These are phyloP conservation scores for Sanghuangporus weigelae DNA, from an alignment of 1,284 basidiomycete genomes.

Conservation along the genomic window DNA sequence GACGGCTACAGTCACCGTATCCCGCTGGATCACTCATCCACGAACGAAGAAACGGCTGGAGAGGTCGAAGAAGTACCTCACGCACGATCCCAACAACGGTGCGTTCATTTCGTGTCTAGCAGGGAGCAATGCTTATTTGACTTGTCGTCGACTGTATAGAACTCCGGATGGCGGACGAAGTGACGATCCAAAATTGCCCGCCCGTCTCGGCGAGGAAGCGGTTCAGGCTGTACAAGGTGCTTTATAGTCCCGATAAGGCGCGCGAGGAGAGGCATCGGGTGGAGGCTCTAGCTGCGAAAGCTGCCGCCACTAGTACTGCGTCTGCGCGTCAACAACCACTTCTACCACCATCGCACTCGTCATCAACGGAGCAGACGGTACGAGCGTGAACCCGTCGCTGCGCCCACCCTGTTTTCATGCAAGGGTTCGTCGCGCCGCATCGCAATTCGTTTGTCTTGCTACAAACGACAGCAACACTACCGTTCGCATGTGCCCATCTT, in stretches of 20 bases:
- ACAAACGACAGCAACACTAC: too few species aligned
- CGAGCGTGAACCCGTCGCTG: neutral
- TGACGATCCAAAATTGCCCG: conserved; percentile 73
- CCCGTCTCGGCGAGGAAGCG: conserved; percentile 72
- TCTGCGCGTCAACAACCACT: neutral
- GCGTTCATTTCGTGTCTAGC: conserved; percentile 23
- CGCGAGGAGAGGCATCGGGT: conserved; percentile 32
- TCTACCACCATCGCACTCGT: neutral
- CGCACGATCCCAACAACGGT: conserved; percentile 69
- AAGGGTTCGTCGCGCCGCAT: too few species aligned
- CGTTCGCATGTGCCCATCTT: too few species aligned
- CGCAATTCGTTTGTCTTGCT: too few species aligned
- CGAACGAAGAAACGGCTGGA: conserved; percentile 72
- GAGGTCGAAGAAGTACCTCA: conserved; percentile 67
- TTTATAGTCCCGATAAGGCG: conserved; percentile 61
- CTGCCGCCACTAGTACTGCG: neutral
- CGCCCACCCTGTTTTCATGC: too few species aligned
- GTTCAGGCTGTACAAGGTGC: conserved; percentile 60
- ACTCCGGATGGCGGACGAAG: conserved; percentile 60
- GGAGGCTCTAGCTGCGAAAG: neutral
- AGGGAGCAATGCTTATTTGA: neutral
- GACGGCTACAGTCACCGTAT: conserved; percentile 75
- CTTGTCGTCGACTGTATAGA: conserved; percentile 31
- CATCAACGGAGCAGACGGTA: neutral
- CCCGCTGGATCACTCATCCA: conserved; percentile 61